Evolutionary conservation across 352 stramenopile genomes (phyloP).

Genomic region (Pythium phragmitis): DNA sequence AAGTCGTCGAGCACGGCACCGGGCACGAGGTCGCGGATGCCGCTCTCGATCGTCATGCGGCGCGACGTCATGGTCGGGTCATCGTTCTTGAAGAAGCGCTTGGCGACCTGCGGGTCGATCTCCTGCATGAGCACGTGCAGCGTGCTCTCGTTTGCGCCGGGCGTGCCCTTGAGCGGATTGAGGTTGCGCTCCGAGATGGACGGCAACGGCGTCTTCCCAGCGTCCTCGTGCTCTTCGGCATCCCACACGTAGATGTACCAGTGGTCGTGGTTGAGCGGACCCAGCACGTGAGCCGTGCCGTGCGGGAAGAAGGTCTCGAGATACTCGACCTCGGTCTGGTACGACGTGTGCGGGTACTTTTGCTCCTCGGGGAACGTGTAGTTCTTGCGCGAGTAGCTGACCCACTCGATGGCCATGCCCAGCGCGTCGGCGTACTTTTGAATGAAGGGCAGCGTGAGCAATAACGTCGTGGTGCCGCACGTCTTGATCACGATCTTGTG

Average conservation of each 20-base stretch:
- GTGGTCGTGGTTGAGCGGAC: constrained; percentile 97
- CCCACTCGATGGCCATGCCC: constrained; percentile 96
- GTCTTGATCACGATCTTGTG: constrained; percentile 99
- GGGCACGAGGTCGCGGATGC: constrained; percentile 95
- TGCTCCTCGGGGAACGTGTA: constrained; percentile 99
- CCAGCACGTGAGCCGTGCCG: constrained; percentile 84
- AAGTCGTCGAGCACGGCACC: constrained; percentile 95
- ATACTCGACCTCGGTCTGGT: constrained; percentile 97
- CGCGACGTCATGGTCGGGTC: constrained; percentile 67
- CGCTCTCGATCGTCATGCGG: constrained; percentile 93
- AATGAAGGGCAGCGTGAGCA: constrained; percentile 90
- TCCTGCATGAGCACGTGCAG: constrained; percentile 87
- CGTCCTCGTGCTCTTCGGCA: constrained; percentile 81
- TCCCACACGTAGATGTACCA: constrained; percentile 99
- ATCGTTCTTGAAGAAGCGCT: constrained; percentile 86
- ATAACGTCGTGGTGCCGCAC: constrained; percentile 98
- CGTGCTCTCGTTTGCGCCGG: constrained; percentile 57
- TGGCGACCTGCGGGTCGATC: constrained; percentile 75
- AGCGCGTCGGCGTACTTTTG: constrained; percentile 81
- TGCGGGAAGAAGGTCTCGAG: constrained; percentile 89
- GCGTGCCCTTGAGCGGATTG: constrained; percentile 15
- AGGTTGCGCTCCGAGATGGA: constrained; percentile 23
- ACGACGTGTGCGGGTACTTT: constrained; percentile 95
- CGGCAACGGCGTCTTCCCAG: constrained; percentile 13
- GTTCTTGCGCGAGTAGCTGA: constrained; percentile 99